Evolutionary conservation across 805 yeast genomes (phyloP), one percentile per base, ranked within the genome.

Genomic region (Danielia reshetovae): DNA sequence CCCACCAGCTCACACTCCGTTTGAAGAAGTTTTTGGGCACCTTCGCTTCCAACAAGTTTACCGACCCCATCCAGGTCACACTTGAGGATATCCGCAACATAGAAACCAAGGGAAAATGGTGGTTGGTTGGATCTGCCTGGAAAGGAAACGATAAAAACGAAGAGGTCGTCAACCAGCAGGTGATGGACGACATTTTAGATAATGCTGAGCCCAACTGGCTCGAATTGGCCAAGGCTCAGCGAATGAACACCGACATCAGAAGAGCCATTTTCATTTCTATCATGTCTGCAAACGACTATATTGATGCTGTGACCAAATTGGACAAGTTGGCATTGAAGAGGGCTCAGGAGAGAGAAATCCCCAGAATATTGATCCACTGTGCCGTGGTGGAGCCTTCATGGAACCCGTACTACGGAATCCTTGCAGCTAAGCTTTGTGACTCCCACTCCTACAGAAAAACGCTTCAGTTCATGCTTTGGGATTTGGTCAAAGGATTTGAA

Each of bases 51-150:
- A 62, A 63, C 24, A 72, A 72, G 28, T 54, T 60, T 18, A 62
- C 65, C 24, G 97, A 93, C 35, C 85, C 98, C 2, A 69, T 93
- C 17, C 87, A 85, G 46, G 97, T 93, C 0, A 65, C 85, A 3
- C 64, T 90, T 14, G 80, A 77, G 29, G 99, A 93, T 62, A 87
- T 93, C 38, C 77, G 75, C 31, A 77, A 75, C 41, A 72, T 86
- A 16, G 85, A 81, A 10, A 75, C 81, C 1, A 77, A 79, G 45
- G 99, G 99, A 38, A 93, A 90, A 60, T 93, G 99, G 99, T 93
- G 99, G 99, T 68, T 93, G 21, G 90, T 93, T 19, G 99, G 99
- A 32, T 85, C 97, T 1, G 96, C 98, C 0, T 93, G 97, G 96
- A 85, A 79, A 51, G 96, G 96, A 3, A 62, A 67, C 36, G 43